Percentiles rank a stretch among this genome's conserved stretches.
phyloP scores from a whole-genome alignment of 106 monocot species.

The Dioscorea alata region DNA sequence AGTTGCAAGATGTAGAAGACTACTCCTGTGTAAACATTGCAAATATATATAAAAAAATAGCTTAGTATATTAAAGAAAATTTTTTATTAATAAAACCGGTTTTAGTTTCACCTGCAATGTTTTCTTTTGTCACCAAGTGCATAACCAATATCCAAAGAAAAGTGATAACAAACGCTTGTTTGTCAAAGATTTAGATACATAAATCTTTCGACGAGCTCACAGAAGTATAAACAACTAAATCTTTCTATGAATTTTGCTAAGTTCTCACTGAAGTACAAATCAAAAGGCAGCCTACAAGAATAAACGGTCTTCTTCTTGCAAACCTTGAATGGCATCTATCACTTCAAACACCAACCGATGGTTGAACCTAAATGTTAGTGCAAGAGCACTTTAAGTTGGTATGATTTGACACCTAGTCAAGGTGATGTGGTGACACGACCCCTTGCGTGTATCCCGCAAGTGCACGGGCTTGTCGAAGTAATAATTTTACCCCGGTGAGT shows the following conservation, averaged over 20 bases:
- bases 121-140: slow-evolving; percentile 52
- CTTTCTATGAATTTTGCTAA: no score
- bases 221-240: no score
- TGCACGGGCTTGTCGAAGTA: no score
- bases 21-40: slow-evolving; percentile 42
- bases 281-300: slow-evolving; percentile 41
- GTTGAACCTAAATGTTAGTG: slow-evolving; percentile 77
- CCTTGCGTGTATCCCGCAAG: no score
- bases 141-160: slow-evolving; percentile 62
- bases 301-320: slow-evolving; percentile 68
- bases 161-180: slow-evolving; percentile 48
- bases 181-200: not conserved
- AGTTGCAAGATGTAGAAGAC: no score
- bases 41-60: not conserved
- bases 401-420: no score
- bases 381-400: no score
- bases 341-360: slow-evolving; percentile 53
- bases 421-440: no score
- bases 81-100: no score
- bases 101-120: slow-evolving; percentile 43
- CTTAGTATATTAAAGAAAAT: no score
- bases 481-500: no score
- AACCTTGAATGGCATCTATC: slow-evolving; percentile 54
- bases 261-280: slow-evolving; percentile 55
- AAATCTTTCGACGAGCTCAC: no score